Percentiles rank a stretch among this genome's conserved stretches.
These are phyloP conservation scores for Fusarium ramigenum DNA, from an alignment of 2,329 filamentous ascomycete species.

Conservation along the genomic window DNA sequence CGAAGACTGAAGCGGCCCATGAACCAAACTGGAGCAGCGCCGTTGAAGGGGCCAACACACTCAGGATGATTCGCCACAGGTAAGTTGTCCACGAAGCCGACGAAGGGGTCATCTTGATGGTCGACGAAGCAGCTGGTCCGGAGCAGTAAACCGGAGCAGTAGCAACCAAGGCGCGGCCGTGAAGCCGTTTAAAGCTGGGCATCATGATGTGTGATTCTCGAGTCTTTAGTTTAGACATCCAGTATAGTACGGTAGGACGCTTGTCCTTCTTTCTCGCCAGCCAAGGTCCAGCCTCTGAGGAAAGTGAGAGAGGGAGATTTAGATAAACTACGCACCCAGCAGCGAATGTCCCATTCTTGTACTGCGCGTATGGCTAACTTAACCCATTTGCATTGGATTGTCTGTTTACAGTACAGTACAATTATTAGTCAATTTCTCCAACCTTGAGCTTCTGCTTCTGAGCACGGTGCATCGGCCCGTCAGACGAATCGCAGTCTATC, in stretches of 20 bases:
- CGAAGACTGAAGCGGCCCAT: conserved; percentile 41
- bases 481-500: conserved; percentile 38
- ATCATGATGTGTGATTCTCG: conserved; percentile 33
- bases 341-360: conserved; percentile 18
- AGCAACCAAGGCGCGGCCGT: conserved; percentile 24
- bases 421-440: conserved; percentile 39
- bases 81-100: conserved; percentile 36
- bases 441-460: conserved; percentile 24
- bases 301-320: conserved; percentile 4
- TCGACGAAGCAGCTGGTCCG: conserved; percentile 26
- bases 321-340: neutral
- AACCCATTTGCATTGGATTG: conserved; percentile 32
- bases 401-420: conserved; percentile 29
- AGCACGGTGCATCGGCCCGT: conserved; percentile 45
- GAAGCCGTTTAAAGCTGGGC: conserved; percentile 38
- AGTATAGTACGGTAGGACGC: neutral
- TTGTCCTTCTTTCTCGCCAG: conserved; percentile 24
- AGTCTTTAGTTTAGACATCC: conserved; percentile 3
- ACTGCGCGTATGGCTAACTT: conserved; percentile 29
- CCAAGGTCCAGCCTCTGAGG: conserved; percentile 32
- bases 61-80: conserved; percentile 36
- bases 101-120: conserved; percentile 31
- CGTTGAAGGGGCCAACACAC: conserved; percentile 38
- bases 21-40: conserved; percentile 36
- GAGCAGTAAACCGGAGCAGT: conserved; percentile 21